phyloP scores from a whole-genome alignment of 495 filamentous ascomycete species.

The Penicillium pulvis region DNA sequence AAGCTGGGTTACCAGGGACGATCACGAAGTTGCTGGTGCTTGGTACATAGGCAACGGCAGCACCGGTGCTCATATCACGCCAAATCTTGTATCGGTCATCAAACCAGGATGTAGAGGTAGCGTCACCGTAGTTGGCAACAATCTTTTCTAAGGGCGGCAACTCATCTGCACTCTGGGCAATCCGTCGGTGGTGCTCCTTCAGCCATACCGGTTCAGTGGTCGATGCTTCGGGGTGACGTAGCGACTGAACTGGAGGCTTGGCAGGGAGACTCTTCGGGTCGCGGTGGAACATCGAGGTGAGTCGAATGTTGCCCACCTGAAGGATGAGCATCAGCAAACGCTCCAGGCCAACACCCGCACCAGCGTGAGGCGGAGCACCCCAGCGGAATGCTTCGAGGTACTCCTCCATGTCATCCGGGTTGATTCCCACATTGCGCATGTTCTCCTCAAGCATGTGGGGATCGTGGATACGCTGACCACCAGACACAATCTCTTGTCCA shows the following conservation, averaged over 20 bases:
- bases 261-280: constrained; percentile 80
- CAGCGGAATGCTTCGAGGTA: constrained; percentile 87
- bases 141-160: constrained; percentile 76
- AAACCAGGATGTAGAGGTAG: constrained; percentile 83
- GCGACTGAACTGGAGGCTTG: constrained; percentile 49
- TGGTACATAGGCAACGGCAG: constrained; percentile 75
- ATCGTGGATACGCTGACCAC: constrained; percentile 90
- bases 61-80: constrained; percentile 74
- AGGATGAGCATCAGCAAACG: constrained; percentile 83
- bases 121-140: constrained; percentile 87
- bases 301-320: constrained; percentile 82
- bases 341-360: constrained; percentile 88
- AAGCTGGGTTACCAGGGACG: constrained; percentile 79
- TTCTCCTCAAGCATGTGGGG: constrained; percentile 70
- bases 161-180: constrained; percentile 48
- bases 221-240: constrained; percentile 78
- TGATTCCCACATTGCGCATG: constrained; percentile 74
- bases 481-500: constrained; percentile 89
- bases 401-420: constrained; percentile 77
- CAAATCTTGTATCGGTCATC: constrained; percentile 82
- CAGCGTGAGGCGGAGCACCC: constrained; percentile 87
- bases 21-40: constrained; percentile 72
- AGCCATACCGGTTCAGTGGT: constrained; percentile 67
- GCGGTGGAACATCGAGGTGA: constrained; percentile 80
- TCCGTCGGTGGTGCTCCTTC: constrained; percentile 36